Evolutionary conservation across 305 asterid species (phyloP).

Genomic region (Withania somnifera): DNA sequence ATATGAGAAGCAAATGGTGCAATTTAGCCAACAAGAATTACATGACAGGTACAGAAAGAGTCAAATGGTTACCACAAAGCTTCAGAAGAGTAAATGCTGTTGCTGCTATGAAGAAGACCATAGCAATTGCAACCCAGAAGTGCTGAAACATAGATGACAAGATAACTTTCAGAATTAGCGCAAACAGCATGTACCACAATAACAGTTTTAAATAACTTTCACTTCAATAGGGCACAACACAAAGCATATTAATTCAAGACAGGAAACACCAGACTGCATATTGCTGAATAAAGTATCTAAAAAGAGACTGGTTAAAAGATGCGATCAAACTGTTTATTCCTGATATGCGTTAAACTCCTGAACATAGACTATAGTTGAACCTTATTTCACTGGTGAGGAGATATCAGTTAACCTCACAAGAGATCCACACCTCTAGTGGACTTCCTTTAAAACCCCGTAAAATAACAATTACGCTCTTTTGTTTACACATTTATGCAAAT

Average conservation of each 20-base stretch:
- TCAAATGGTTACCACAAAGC: slow-evolving; percentile 51
- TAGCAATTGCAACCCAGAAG: slow-evolving; percentile 93
- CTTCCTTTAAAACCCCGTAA: neutral
- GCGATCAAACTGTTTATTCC: neutral
- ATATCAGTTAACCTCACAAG: neutral
- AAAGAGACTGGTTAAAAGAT: neutral
- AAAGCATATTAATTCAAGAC: neutral
- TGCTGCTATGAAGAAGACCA: slow-evolving; percentile 97
- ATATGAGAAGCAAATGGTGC: neutral
- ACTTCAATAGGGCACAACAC: neutral
- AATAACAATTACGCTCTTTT: neutral
- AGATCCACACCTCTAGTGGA: neutral
- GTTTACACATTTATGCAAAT: neutral
- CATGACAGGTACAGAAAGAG: neutral
- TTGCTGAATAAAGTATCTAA: neutral
- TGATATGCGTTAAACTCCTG: neutral
- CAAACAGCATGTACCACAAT: neutral
- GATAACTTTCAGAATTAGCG: neutral
- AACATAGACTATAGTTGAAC: neutral
- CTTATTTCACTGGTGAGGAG: neutral
- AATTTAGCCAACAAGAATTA: neutral
- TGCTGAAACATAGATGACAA: slow-evolving; percentile 52
- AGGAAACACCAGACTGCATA: neutral
- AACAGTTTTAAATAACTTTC: neutral
- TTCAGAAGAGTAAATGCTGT: slow-evolving; percentile 81